These are phyloP conservation scores for Petrea volubilis DNA, from an alignment of 257 asterid genomes.

Conservation along the genomic window DNA sequence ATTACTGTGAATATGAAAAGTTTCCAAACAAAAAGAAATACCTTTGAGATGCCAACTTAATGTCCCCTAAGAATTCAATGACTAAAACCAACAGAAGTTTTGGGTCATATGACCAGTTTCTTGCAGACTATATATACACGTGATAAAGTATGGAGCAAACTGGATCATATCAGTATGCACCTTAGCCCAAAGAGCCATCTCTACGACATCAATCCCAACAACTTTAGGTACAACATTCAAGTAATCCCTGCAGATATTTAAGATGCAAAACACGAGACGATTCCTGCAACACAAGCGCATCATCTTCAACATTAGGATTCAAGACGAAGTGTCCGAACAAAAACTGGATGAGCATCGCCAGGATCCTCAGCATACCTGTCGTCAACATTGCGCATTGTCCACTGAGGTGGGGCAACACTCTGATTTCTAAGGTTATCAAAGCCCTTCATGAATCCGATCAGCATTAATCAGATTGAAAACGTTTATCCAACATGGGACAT, in stretches of 20 bases:
- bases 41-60: slow-evolving; percentile 2
- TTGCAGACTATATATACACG: not conserved
- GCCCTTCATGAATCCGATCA: slow-evolving; percentile 56
- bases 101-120: not conserved
- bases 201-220: slow-evolving; percentile 95
- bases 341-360: not conserved
- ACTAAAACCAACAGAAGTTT: not conserved
- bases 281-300: slow-evolving; percentile 48
- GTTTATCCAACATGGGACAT: slow-evolving; percentile 12
- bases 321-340: not conserved
- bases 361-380: slow-evolving; percentile 62
- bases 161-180: slow-evolving; percentile 36
- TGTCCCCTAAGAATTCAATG: slow-evolving; percentile 5
- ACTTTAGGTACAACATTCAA: slow-evolving; percentile 91
- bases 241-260: slow-evolving; percentile 82
- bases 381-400: slow-evolving; percentile 98
- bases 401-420: slow-evolving; percentile 96
- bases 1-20: not conserved
- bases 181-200: slow-evolving; percentile 99
- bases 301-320: slow-evolving; percentile 11
- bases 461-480: slow-evolving; percentile 17
- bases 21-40: not conserved
- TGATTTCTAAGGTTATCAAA: slow-evolving; percentile 95
- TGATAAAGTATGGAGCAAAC: slow-evolving; percentile 16
- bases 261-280: slow-evolving; percentile 72